Base-by-base conservation (phyloP, 2,329 filamentous ascomycete genomes). In the Aspergillus spinulosporus region DNA sequence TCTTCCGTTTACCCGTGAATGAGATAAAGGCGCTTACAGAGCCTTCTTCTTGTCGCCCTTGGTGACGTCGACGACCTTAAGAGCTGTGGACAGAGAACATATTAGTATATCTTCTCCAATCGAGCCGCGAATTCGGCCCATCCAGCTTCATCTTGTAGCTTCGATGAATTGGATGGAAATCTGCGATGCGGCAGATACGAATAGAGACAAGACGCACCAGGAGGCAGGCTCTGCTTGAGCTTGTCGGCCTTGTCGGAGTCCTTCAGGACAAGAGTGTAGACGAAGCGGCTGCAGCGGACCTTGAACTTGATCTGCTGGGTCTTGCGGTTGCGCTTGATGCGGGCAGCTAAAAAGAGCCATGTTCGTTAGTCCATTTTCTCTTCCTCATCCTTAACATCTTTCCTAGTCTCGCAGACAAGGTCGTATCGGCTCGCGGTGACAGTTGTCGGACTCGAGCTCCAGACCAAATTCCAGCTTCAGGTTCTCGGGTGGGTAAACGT, bases 191-290 rank as follows among this genome's bases (percentile, higher is more conserved):
- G 21, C 11, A 29, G 46, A 21, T 29, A 14, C n/a, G 9, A 12
- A 3, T 40, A 45, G n/a, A 15, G 37, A 32, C 15, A 46, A 29
- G 21, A 82, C 91, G 74, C 92, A 99, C 94, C 90, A 72, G 94
- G 95, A 74, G 94, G 95, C 66, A 99, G 85, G 78, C 87, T 92
- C 87, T 97, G 93, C 92, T 97, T 97, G 71, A 99, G 88, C 90
- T 99, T 99, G 84, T 97, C 94, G 80, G 93, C 95, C 90, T 97
- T 97, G 78, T 97, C 94, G 75, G 87, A 86, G 83, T 99, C 94
- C 88, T 96, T 97, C 74, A 99, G 88, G 78, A 96, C 90, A 72
- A 99, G 88, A 71, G 94, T 97, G 89, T 99, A 99, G 71, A 99
- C 85, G 85, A 94, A 88, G 75, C 88, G 87, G 78, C 90, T 85